Evolutionary conservation across 2,329 filamentous ascomycete genomes (phyloP).

Genomic region (Fusarium sp.): DNA sequence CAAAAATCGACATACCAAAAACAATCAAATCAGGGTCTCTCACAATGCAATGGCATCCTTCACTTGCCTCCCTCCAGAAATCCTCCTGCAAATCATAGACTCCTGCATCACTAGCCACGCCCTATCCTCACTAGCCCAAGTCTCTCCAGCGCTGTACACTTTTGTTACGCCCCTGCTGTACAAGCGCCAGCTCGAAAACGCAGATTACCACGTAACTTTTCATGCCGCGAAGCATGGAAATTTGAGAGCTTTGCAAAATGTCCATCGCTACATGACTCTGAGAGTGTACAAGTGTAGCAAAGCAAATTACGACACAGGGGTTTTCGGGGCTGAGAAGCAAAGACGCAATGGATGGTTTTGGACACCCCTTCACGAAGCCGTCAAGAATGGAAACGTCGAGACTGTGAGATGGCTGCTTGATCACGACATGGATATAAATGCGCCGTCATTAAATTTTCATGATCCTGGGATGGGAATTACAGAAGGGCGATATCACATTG

Average conservation of each 20-base stretch:
- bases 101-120: slow-evolving; percentile 1
- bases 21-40: background rate
- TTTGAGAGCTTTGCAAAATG: background rate
- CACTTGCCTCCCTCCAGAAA: background rate
- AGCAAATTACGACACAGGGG: background rate
- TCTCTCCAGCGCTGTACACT: background rate
- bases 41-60: background rate
- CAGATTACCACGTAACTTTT: slow-evolving; percentile 21
- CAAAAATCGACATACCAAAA: background rate
- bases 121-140: slow-evolving; percentile 1
- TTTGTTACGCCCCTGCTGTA: slow-evolving; percentile 24
- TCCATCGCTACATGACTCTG: background rate
- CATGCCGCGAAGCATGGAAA: slow-evolving; percentile 20
- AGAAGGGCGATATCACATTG: slow-evolving; percentile 5
- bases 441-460: slow-evolving; percentile 3
- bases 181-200: slow-evolving; percentile 14
- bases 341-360: slow-evolving; percentile 10
- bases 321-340: background rate
- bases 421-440: slow-evolving; percentile 13
- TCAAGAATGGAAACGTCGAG: slow-evolving; percentile 8
- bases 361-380: slow-evolving; percentile 4
- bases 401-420: slow-evolving; percentile 14
- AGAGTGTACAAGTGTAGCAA: background rate
- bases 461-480: slow-evolving; percentile 2
- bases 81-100: background rate